Percentiles rank a stretch among this genome's conserved stretches.
These are phyloP conservation scores for Wickerhamiella hasegawae DNA, from an alignment of 805 yeast genomes.

Conservation along the genomic window DNA sequence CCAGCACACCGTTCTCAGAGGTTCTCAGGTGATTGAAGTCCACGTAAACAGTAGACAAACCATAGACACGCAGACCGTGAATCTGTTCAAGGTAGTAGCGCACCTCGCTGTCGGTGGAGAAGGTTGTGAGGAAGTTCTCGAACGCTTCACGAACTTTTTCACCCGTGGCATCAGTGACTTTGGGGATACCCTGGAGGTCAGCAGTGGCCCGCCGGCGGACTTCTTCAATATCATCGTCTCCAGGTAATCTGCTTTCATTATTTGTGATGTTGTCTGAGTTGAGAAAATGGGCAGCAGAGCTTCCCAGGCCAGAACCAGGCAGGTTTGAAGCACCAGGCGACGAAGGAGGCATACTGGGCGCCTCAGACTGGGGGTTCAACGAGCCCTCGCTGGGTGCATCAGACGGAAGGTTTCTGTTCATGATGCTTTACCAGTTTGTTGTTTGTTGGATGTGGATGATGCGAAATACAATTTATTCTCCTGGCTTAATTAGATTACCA, in stretches of 20 bases:
- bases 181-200: slow-evolving; percentile 35
- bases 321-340: neutral
- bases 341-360: neutral
- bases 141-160: slow-evolving; percentile 87
- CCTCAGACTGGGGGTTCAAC: neutral
- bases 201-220: neutral
- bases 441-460: too few relatives aligned
- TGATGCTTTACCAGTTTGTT: too few relatives aligned
- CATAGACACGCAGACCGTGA: slow-evolving; percentile 62
- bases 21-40: slow-evolving; percentile 74
- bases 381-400: neutral
- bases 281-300: neutral
- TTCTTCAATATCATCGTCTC: neutral
- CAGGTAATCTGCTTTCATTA: neutral
- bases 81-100: slow-evolving; percentile 63
- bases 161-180: slow-evolving; percentile 80
- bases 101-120: slow-evolving; percentile 27
- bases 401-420: neutral
- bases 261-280: neutral
- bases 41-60: slow-evolving; percentile 61
- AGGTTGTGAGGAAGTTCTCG: slow-evolving; percentile 66
- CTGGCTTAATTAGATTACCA: too few relatives aligned
- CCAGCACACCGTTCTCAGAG: slow-evolving; percentile 55
- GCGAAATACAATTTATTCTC: too few relatives aligned
- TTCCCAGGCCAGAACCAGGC: neutral